Base-by-base conservation (phyloP, 1,139 yeast species). In the Tardiomyces digboiensis region DNA sequence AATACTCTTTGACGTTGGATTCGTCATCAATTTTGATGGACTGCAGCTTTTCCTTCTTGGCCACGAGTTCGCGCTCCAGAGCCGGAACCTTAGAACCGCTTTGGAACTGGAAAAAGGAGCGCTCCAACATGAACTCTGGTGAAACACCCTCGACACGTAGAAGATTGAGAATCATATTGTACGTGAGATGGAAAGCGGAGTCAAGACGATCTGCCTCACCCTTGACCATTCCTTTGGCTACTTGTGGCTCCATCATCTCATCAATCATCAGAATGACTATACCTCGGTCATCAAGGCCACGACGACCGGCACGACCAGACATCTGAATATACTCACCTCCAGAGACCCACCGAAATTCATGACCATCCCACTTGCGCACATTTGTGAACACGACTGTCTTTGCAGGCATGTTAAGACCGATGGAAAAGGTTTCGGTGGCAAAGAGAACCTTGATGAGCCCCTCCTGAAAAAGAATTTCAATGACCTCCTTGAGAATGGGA, bases 221-320 rank as follows among this genome's bases (percentile, higher is more conserved):
- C 61, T 89, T 89, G 18, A 93, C 97, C 98, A 93, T 93, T 2
- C 97, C 97, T 63, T 93, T 93, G 18, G 98, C 98, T 36, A 91
- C 95, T 56, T 88, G 94, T 4, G 98, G 98, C 64, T 93, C 98
- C 98, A 93, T 93, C 60, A 89, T 91, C 62, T 91, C 97, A 63
- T 91, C 97, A 64, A 91, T 88, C 98, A 93, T 93, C 85, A 93
- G 84, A 56, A 93, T 91, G 44, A 93, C 98, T 62, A 91, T 89
- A 68, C 99, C 99, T 61, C 97, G 82, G 61, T 91, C 97, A 74
- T 93, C 99, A 53, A 93, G 75, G 58, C 99, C 98, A 75, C 99
- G 85, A 74, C 99, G 89, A 58, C 99, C 99, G 16, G 99, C 99
- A 68, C 99, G 82, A 51, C 99, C 99, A 38, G 97, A 86, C 99